Base-by-base conservation (phyloP, 768 basidiomycete genomes). In the Dioszegia crocea region DNA sequence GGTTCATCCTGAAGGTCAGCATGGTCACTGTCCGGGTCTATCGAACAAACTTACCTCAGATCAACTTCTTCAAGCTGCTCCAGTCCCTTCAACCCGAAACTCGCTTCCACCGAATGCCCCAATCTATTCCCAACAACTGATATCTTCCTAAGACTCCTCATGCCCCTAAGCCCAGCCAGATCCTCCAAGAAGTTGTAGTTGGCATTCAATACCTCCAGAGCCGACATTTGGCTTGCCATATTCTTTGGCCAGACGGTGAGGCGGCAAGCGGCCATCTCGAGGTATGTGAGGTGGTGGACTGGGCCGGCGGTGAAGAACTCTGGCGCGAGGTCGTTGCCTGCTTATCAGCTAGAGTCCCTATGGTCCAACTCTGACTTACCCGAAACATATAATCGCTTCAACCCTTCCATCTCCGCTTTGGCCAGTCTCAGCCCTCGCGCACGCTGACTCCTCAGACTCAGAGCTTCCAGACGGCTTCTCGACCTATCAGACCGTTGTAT, bases 311-410 rank as follows among this genome's bases (percentile, higher is more conserved):
- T 68, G 72, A 81, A 80, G 30, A 76, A 73, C 30, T 69, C 61
- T 3, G 39, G 16, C 0, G 72, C 63, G 5, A 79, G 56, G 0
- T 71, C 67, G 57, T 79, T 79, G 54, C 77, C 78, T 69, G 41
- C n/a, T 3, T 21, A 23, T 41, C 29, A 53, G 54, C 29, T 41
- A 16, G 24, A 40, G 24, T 29, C 6, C 40, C 31, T n/a, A 17
- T n/a, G n/a, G n/a, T n/a, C n/a, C n/a, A n/a, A n/a, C n/a, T n/a
- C n/a, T n/a, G 82, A 26, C 88, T 65, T 75, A 91, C 91, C 91
- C 65, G 91, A 93, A 56, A 97, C 84, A 81, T 97, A 99, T 73
- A 98, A 79, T 54, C 93, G 85, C 79, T 92, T 93, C 68, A 91
- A 86, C 79, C 93, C 90, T 72, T 89, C 85, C 71, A 96, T 84